Evolutionary conservation across 1,284 basidiomycete species (phyloP).

Genomic region (Ganoderma resinaceum): DNA sequence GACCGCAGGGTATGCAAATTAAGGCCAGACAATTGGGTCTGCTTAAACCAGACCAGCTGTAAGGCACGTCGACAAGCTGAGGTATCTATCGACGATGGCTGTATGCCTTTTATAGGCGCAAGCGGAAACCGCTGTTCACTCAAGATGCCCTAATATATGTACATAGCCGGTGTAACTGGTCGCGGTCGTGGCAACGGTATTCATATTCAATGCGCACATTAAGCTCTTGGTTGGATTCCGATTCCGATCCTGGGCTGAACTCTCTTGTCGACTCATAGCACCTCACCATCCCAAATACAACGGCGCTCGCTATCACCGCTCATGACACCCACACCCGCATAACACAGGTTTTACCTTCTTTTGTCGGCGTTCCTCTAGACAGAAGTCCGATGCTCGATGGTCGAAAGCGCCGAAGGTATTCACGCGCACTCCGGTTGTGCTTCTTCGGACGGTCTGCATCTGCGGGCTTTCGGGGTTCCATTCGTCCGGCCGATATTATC

Average conservation of each 20-base stretch:
- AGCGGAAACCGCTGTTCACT: background rate
- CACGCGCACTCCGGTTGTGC: background rate
- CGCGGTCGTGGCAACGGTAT: background rate
- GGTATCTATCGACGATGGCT: background rate
- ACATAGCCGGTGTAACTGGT: background rate
- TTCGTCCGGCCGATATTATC: background rate
- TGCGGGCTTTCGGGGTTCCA: background rate
- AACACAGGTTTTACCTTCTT: background rate
- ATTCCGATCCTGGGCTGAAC: background rate
- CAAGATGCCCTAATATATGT: background rate
- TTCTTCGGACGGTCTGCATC: background rate
- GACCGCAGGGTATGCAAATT: constrained; percentile 23
- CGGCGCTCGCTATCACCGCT: background rate
- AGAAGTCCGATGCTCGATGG: background rate
- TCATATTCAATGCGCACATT: no score
- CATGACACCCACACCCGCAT: no score
- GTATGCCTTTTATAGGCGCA: background rate
- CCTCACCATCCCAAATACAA: background rate
- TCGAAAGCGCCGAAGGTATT: background rate
- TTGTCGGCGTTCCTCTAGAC: background rate
- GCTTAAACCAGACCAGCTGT: background rate
- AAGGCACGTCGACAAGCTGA: background rate
- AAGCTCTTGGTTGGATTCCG: background rate
- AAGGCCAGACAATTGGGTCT: constrained; percentile 23
- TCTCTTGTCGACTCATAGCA: background rate